A percentile compares a stretch with the other conserved stretches of the same genome.
phyloP scores from a whole-genome alignment of 2,329 filamentous ascomycete species.

The Grosmannia huntii region DNA sequence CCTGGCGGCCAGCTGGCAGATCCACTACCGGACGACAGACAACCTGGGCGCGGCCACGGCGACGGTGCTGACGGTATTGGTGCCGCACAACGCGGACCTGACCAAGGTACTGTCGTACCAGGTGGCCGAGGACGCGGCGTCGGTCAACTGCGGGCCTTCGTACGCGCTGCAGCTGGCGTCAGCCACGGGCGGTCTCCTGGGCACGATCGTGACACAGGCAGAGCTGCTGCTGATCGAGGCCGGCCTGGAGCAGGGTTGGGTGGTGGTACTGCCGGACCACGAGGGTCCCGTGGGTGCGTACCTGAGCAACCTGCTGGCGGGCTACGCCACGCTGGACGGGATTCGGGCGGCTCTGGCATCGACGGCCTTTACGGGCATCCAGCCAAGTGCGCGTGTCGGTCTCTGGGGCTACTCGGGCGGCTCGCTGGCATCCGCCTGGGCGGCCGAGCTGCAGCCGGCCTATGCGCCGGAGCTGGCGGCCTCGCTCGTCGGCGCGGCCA shows the following conservation, averaged over 20 bases:
- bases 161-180: neutral
- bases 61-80: neutral
- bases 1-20: neutral
- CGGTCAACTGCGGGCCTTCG: neutral
- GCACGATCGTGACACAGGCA: neutral
- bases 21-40: neutral
- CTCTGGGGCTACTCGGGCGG: neutral
- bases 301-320: neutral
- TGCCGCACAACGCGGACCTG: neutral
- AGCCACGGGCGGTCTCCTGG: neutral
- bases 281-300: neutral
- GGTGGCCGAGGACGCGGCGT: neutral
- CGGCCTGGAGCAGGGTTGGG: neutral
- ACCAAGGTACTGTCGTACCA: neutral
- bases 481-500: neutral
- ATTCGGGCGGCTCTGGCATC: neutral
- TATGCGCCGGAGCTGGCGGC: neutral
- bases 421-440: neutral
- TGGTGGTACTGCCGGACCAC: neutral
- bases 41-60: neutral
- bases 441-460: neutral
- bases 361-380: neutral
- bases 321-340: neutral
- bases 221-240: neutral
- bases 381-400: neutral